Percentiles rank a stretch among this genome's conserved stretches.
Evolutionary conservation across 2,329 filamentous ascomycete species (phyloP).

Genomic region (Leptographium wingfieldii): DNA sequence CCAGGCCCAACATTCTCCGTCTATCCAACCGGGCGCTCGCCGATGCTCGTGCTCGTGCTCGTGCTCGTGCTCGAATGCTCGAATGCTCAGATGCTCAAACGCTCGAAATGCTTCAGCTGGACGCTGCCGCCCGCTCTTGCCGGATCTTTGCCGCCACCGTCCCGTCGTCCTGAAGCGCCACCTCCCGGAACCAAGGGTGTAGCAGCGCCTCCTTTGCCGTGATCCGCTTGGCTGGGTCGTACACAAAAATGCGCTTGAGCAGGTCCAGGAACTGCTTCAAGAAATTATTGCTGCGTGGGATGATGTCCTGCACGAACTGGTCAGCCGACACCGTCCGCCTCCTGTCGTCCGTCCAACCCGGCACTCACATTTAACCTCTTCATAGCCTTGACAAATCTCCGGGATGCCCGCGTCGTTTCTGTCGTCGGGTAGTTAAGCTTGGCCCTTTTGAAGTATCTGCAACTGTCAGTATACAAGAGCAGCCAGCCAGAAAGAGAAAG

Average conservation of each 20-base stretch:
- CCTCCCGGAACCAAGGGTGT: constrained; percentile 56
- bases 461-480: background rate
- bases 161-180: constrained; percentile 50
- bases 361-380: constrained; percentile 45
- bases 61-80: background rate
- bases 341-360: no score
- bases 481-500: background rate
- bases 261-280: constrained; percentile 51
- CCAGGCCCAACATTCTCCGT: background rate
- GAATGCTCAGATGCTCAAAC: background rate
- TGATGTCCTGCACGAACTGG: constrained; percentile 41
- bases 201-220: constrained; percentile 54
- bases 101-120: background rate
- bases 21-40: background rate
- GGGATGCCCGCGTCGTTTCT: constrained; percentile 52
- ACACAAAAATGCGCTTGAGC: constrained; percentile 54
- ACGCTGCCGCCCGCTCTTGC: constrained; percentile 25
- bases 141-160: constrained; percentile 56
- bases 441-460: constrained; percentile 53
- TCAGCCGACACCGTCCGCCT: constrained; percentile 9
- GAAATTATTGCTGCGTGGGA: constrained; percentile 46
- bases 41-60: background rate
- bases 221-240: constrained; percentile 52
- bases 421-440: constrained; percentile 52
- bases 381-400: constrained; percentile 60